A percentile compares a stretch with the other conserved stretches of the same genome.
phyloP scores from a whole-genome alignment of 2,329 filamentous ascomycete species.

The Neoarthrinium moseri region DNA sequence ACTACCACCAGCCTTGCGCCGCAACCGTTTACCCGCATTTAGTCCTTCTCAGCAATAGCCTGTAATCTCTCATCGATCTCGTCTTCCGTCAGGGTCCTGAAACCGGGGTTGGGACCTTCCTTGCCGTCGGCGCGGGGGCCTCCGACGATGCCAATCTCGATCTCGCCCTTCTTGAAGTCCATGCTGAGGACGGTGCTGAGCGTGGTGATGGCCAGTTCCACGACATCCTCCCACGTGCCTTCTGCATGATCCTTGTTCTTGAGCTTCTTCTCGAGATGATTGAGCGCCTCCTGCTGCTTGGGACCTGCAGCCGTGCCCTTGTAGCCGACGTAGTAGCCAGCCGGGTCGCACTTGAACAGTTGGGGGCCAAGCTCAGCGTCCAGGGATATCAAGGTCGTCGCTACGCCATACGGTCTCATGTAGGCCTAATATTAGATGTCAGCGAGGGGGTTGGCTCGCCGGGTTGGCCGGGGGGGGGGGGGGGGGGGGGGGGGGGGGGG shows the following conservation, averaged over 20 bases:
- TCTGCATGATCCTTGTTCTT: conserved; percentile 97
- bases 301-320: conserved; percentile 96
- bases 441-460: no score
- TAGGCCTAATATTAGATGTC: conserved; percentile 62
- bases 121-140: conserved; percentile 79
- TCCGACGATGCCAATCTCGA: conserved; percentile 96
- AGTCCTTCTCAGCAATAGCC: conserved; percentile 98
- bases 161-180: conserved; percentile 99
- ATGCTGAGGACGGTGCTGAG: conserved; percentile 96
- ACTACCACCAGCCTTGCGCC: conserved; percentile 20
- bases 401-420: conserved; percentile 96
- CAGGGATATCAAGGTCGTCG: conserved; percentile 90
- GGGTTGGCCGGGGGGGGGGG: conserved; percentile 2
- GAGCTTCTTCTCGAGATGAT: conserved; percentile 98
- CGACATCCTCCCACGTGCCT: conserved; percentile 94
- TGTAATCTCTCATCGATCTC: conserved; percentile 98
- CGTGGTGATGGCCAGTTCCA: conserved; percentile 93
- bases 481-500: conserved; percentile 6
- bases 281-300: conserved; percentile 98
- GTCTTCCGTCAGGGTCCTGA: conserved; percentile 89
- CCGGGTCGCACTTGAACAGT: conserved; percentile 97
- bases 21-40: conserved; percentile 35
- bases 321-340: conserved; percentile 97
- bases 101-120: conserved; percentile 75
- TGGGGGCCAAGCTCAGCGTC: conserved; percentile 91